Evolutionary conservation across 306 rosid species (phyloP).

Genomic region (Ammopiptanthus mongolicus): DNA sequence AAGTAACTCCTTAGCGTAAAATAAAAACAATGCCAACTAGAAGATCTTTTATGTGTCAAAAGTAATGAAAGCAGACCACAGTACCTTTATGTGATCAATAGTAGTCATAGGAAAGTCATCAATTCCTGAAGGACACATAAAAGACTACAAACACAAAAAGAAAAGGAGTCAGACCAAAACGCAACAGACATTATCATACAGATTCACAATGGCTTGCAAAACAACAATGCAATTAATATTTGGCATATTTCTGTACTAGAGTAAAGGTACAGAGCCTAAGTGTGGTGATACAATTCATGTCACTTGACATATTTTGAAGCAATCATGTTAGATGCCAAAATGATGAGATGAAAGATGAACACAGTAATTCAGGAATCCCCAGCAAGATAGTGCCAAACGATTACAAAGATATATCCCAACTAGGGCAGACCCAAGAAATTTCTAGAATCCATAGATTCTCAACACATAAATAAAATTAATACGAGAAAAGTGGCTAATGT

Average conservation of each 20-base stretch:
- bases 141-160: slow-evolving; percentile 54
- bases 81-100: slow-evolving; percentile 76
- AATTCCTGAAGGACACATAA: slow-evolving; percentile 98
- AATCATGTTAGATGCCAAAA: slow-evolving; percentile 8
- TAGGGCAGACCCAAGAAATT: not conserved
- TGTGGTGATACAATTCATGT: not conserved
- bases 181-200: not conserved
- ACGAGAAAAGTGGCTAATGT: not conserved
- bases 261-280: not conserved
- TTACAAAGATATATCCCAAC: slow-evolving; percentile 5
- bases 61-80: not conserved
- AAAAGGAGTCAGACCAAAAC: slow-evolving; percentile 13
- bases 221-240: not conserved
- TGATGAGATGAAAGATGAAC: not conserved
- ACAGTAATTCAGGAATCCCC: not conserved
- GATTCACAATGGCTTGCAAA: not conserved
- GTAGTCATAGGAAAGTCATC: slow-evolving; percentile 89
- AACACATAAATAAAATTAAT: not conserved
- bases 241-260: not conserved
- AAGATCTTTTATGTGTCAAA: not conserved
- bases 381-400: not conserved
- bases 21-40: slow-evolving; percentile 12
- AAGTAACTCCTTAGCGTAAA: not conserved
- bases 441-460: slow-evolving; percentile 11
- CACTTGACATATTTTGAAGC: slow-evolving; percentile 4